These are phyloP conservation scores for Russula dissimulans DNA, from an alignment of 768 basidiomycete genomes.

Conservation along the genomic window DNA sequence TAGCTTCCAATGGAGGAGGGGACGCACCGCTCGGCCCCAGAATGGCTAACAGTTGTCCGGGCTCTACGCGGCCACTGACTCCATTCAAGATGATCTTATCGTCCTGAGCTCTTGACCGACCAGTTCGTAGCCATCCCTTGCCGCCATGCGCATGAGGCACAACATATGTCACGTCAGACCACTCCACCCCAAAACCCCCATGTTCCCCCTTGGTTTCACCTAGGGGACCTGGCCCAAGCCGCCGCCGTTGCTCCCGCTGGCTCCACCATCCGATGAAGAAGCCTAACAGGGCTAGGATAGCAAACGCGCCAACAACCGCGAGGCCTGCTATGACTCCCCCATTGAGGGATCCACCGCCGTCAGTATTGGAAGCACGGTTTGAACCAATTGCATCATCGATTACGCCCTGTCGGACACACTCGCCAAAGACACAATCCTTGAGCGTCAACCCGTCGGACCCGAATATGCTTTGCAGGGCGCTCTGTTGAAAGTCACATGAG, in stretches of 20 bases:
- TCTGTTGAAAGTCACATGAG: slow-evolving; percentile 72
- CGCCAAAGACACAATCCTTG: slow-evolving; percentile 71
- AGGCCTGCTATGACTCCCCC: slow-evolving; percentile 88
- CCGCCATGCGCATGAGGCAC: slow-evolving; percentile 30
- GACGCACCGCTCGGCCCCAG: slow-evolving; percentile 76
- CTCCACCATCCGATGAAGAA: slow-evolving; percentile 51
- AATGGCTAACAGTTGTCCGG: slow-evolving; percentile 86
- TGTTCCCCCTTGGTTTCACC: slow-evolving; percentile 30
- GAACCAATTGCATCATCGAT: slow-evolving; percentile 44
- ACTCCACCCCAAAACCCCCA: slow-evolving; percentile 49
- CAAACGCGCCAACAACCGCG: slow-evolving; percentile 66
- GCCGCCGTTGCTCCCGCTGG: slow-evolving; percentile 55
- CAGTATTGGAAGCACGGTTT: slow-evolving; percentile 18
- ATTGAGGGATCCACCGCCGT: slow-evolving; percentile 41
- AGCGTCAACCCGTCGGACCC: slow-evolving; percentile 65
- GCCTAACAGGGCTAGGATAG: slow-evolving; percentile 48
- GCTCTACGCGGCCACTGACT: slow-evolving; percentile 58
- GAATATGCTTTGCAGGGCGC: slow-evolving; percentile 56
- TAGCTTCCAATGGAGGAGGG: neutral
- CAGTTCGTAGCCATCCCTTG: slow-evolving; percentile 1
- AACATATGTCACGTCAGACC: slow-evolving; percentile 60
- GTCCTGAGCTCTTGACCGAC: slow-evolving; percentile 3
- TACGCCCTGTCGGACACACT: slow-evolving; percentile 76
- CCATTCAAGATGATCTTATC: slow-evolving; percentile 60
- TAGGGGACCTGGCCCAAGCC: slow-evolving; percentile 23